phyloP scores from a whole-genome alignment of 1,284 basidiomycete genomes.

The Cutaneotrichosporon sp. region DNA sequence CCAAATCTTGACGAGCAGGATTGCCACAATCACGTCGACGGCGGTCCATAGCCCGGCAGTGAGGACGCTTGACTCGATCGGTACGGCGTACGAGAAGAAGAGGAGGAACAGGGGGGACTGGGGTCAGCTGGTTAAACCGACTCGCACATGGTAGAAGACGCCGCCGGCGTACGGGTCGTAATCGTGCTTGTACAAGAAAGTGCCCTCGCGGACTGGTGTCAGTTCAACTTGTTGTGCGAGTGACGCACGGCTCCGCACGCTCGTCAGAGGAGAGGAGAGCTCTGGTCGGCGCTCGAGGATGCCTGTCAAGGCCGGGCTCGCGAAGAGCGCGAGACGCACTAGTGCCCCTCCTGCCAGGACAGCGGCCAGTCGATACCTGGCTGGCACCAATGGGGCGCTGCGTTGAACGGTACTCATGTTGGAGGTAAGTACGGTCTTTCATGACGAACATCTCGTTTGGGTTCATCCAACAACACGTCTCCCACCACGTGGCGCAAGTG shows the following conservation, averaged over 20 bases:
- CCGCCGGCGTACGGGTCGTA: constrained; percentile 83
- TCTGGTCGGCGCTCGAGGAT: constrained; percentile 60
- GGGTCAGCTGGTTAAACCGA: neutral
- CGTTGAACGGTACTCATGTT: neutral
- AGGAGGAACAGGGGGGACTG: constrained; percentile 81
- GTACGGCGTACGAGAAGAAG: constrained; percentile 66
- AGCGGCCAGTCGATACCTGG: neutral
- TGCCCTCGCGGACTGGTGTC: constrained; percentile 74
- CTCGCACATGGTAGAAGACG: constrained; percentile 72
- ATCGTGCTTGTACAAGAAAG: constrained; percentile 69
- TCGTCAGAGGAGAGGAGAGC: constrained; percentile 76
- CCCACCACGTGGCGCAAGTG: neutral
- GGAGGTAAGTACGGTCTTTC: neutral
- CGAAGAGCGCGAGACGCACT: constrained; percentile 37
- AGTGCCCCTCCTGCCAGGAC: constrained; percentile 17
- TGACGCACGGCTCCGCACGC: constrained; percentile 57
- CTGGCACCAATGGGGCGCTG: neutral
- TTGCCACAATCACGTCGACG: constrained; percentile 66
- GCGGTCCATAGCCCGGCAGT: constrained; percentile 68
- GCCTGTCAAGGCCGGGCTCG: constrained; percentile 31
- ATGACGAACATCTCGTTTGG: neutral
- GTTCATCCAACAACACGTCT: neutral
- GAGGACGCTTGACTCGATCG: constrained; percentile 55
- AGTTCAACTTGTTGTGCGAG: no score
- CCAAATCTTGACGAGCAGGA: constrained; percentile 56